Evolutionary conservation across 2,329 filamentous ascomycete genomes (phyloP).

Genomic region (Fusarium anguioides): DNA sequence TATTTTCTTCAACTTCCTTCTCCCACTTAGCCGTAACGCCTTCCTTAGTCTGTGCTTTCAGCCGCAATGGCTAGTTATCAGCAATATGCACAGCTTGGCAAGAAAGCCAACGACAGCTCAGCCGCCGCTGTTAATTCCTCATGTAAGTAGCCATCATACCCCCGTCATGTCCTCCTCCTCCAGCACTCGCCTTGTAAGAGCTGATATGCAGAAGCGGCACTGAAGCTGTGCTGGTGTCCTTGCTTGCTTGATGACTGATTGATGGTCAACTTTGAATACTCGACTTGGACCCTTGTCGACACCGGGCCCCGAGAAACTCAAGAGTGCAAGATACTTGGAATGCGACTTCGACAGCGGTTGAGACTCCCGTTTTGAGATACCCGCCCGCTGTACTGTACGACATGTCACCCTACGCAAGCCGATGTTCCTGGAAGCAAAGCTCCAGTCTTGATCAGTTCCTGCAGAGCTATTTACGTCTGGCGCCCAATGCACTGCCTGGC

Average conservation of each 20-base stretch:
- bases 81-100: constrained; percentile 44
- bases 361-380: neutral
- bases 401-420: constrained; percentile 35
- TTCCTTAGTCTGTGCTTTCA: neutral
- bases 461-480: constrained; percentile 28
- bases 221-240: constrained; percentile 14
- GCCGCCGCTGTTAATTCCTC: constrained; percentile 33
- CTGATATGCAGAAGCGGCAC: constrained; percentile 42
- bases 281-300: constrained; percentile 2
- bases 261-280: constrained; percentile 22
- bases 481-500: constrained; percentile 26
- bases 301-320: constrained; percentile 1
- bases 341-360: neutral
- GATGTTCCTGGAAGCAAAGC: constrained; percentile 18
- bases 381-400: constrained; percentile 15
- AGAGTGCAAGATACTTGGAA: constrained; percentile 1
- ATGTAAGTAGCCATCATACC: constrained; percentile 30
- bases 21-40: constrained; percentile 10
- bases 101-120: constrained; percentile 39
- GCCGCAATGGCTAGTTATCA: constrained; percentile 46
- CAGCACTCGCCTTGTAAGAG: constrained; percentile 25
- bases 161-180: constrained; percentile 23
- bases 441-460: constrained; percentile 17
- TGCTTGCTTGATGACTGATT: constrained; percentile 33
- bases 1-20: neutral